phyloP scores from a whole-genome alignment of 305 asterid genomes.

The Fraxinus platypoda region DNA sequence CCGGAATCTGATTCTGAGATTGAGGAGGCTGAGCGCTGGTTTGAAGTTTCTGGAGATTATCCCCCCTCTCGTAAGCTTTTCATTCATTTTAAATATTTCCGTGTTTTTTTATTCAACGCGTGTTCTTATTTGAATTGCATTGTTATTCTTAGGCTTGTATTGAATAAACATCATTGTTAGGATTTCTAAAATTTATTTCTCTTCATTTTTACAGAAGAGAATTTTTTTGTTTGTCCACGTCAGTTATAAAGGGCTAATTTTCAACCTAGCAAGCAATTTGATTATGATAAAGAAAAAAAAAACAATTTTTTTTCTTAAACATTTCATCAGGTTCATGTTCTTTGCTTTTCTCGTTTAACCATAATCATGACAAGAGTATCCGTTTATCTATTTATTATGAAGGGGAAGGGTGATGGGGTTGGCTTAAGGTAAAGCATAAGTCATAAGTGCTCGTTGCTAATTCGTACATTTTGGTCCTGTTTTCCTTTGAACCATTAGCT shows the following conservation, averaged over 20 bases:
- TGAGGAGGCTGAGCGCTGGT: conserved; percentile 70
- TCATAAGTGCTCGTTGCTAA: neutral
- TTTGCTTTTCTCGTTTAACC: neutral
- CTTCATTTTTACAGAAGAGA: neutral
- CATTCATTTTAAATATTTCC: neutral
- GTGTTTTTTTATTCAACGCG: neutral
- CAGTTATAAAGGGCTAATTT: neutral
- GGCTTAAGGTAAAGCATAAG: neutral
- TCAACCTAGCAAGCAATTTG: neutral
- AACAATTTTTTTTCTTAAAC: neutral
- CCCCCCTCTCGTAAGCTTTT: conserved; percentile 73
- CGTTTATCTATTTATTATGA: neutral
- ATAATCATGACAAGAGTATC: neutral
- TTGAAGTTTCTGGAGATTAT: conserved; percentile 59
- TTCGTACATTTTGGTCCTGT: neutral
- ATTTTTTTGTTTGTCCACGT: neutral
- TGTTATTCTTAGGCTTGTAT: neutral
- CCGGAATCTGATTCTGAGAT: conserved; percentile 52
- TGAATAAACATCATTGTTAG: neutral
- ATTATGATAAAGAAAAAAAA: neutral
- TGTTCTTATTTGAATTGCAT: neutral
- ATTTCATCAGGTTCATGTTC: neutral
- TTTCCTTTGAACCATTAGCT: conserved; percentile 39
- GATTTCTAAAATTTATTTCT: neutral
- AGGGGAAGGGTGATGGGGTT: neutral